Base-by-base conservation (phyloP, 1,139 yeast genomes). In the Eremothecium cymbalariae region DNA sequence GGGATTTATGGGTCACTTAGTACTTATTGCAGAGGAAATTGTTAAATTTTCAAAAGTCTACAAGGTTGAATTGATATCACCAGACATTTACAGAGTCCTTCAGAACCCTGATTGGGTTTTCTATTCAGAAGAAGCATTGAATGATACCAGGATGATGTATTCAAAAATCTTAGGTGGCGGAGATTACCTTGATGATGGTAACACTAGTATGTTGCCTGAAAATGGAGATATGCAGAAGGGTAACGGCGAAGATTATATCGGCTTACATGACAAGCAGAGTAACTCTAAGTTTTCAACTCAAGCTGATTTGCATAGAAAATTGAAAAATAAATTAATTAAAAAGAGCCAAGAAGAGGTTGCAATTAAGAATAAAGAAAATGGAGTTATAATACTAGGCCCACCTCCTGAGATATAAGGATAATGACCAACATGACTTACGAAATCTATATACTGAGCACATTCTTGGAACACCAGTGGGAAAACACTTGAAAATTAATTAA, bases 1-100 rank as follows among this genome's bases (percentile, higher is more conserved):
- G 40, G 99, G 98, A 1, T 93, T 82, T 58, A 93, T 90, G 94
- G 99, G 99, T 18, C 98, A 90, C 60, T 67, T 90, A 54, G 90
- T 96, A 0, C 67, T 90, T 44, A 88, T 93, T 43, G 94, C 96
- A 6, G 98, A 93, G 56, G 99, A 90, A 57, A 94, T 90, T 29
- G 96, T 90, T 39, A 93, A 93, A 57, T 90, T 90, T 57, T 81
- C 88, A 18, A 56, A 53, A 33, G 38, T 55, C 8, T 54, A 55
- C 38, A 55, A 56, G 38, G 59, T 54, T 4, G 65, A 62, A 22
- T 36, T 60, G 23, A 62, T 63, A 4, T 56, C 61, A 4, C 55
- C 58, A 6, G 57, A 50, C 31, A 57, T 56, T 4, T 60, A 59
- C 38, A 44, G 45, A 4, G 55, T 53, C 23, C 36, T 63, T 15